Evolutionary conservation across 176 grass and related monocot genomes (phyloP).

Genomic region (Zizania latifolia): DNA sequence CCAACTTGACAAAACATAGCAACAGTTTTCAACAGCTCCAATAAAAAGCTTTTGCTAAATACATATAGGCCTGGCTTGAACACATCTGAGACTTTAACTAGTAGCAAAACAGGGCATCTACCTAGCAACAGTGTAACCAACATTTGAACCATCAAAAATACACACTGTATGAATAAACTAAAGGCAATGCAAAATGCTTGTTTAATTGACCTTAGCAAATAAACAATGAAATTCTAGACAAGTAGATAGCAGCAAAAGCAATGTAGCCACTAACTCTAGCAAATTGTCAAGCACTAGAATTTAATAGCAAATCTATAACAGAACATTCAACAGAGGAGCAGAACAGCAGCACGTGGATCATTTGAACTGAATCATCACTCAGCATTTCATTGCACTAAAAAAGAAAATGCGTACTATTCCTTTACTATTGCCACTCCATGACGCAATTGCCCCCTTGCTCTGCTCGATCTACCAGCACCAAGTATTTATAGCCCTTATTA

Average conservation of each 20-base stretch:
- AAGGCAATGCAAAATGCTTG: neutral
- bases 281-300: neutral
- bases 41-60: neutral
- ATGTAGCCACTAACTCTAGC: neutral
- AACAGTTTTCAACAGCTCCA: neutral
- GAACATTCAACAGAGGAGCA: neutral
- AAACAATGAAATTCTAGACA: neutral
- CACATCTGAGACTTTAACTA: neutral
- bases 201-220: neutral
- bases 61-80: neutral
- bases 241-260: neutral
- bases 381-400: constrained; percentile 1
- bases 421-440: neutral
- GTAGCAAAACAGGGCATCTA: neutral
- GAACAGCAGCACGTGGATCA: constrained; percentile 10
- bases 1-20: neutral
- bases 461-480: constrained; percentile 24
- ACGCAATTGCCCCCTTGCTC: neutral
- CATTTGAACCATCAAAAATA: neutral
- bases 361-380: neutral
- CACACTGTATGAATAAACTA: neutral
- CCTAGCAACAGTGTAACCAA: neutral
- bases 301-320: neutral
- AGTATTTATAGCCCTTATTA: constrained; percentile 25
- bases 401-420: constrained; percentile 9